These are phyloP conservation scores for Glaciozyma martinii DNA, from an alignment of 768 basidiomycete species.

Conservation along the genomic window DNA sequence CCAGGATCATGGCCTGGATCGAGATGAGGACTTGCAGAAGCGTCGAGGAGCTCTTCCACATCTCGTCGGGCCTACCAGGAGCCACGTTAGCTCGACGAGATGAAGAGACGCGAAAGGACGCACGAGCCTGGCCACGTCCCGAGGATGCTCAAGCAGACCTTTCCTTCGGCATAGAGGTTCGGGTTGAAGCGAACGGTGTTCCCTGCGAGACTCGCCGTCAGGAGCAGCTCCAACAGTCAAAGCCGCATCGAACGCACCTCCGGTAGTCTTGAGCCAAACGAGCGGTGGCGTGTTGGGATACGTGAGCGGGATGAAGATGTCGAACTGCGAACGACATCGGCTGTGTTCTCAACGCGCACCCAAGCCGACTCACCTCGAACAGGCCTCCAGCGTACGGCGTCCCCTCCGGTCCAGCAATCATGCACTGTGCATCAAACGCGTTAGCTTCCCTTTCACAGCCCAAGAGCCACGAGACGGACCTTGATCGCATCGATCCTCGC, in stretches of 20 bases:
- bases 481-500: conserved; percentile 53
- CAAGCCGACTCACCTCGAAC: conserved; percentile 11
- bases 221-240: background rate
- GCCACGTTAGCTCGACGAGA: too few relatives aligned
- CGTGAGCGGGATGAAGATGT: conserved; percentile 50
- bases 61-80: conserved; percentile 41
- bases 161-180: conserved; percentile 47
- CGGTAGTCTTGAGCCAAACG: conserved; percentile 51
- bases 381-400: conserved; percentile 62
- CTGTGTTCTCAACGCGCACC: conserved; percentile 41
- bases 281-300: conserved; percentile 48
- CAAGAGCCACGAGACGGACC: conserved; percentile 30
- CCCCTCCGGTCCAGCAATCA: conserved; percentile 58
- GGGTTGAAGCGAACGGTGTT: conserved; percentile 46
- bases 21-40: conserved; percentile 53
- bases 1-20: conserved; percentile 52
- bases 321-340: conserved; percentile 40
- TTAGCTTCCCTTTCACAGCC: conserved; percentile 43
- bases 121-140: conserved; percentile 53
- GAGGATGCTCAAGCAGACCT: conserved; percentile 52
- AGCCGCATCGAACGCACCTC: conserved; percentile 38
- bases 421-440: background rate
- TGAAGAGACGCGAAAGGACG: conserved; percentile 16
- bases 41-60: conserved; percentile 51
- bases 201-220: background rate